Conservation (phyloP, 1,284 basidiomycete species). For the Lentinus polychrous region DNA sequence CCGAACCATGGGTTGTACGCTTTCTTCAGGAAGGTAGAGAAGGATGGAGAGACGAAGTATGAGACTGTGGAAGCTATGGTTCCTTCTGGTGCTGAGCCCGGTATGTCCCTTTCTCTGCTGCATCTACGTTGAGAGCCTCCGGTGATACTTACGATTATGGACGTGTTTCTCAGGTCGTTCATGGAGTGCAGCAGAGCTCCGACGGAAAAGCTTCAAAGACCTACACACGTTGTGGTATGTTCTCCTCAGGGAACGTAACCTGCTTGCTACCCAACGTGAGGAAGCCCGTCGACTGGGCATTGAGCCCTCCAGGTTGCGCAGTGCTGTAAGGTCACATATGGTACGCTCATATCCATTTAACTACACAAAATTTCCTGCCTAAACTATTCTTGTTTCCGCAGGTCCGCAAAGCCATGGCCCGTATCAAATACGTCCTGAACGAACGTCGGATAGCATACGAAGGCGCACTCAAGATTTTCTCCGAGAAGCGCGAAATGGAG, state of each 20-base stretch:
- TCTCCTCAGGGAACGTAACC: slow-evolving; percentile 79
- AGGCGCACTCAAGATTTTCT: slow-evolving; percentile 45
- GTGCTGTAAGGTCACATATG: not conserved
- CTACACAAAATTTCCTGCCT: slow-evolving; percentile 11
- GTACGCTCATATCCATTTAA: slow-evolving; percentile 23
- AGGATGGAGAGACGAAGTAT: slow-evolving; percentile 29
- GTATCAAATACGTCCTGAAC: slow-evolving; percentile 91
- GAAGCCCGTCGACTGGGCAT: slow-evolving; percentile 63
- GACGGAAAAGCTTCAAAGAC: slow-evolving; percentile 87
- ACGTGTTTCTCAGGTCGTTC: slow-evolving; percentile 54
- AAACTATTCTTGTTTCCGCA: slow-evolving; percentile 25
- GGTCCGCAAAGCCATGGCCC: slow-evolving; percentile 95
- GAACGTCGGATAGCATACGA: slow-evolving; percentile 86
- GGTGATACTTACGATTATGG: slow-evolving; percentile 3
- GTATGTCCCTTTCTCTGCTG: slow-evolving; percentile 20
- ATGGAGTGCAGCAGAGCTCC: slow-evolving; percentile 81
- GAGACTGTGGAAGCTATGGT: slow-evolving; percentile 44
- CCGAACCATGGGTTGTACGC: slow-evolving; percentile 66
- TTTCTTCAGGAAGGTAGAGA: slow-evolving; percentile 56
- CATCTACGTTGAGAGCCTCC: slow-evolving; percentile 20
- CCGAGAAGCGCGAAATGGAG: slow-evolving; percentile 21
- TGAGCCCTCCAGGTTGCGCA: not conserved
- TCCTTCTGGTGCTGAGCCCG: slow-evolving; percentile 28
- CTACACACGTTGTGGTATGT: slow-evolving; percentile 93
- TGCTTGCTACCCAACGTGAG: slow-evolving; percentile 81